Evolutionary conservation across 1,284 basidiomycete genomes (phyloP).

Genomic region (Papiliotrema terrestris): DNA sequence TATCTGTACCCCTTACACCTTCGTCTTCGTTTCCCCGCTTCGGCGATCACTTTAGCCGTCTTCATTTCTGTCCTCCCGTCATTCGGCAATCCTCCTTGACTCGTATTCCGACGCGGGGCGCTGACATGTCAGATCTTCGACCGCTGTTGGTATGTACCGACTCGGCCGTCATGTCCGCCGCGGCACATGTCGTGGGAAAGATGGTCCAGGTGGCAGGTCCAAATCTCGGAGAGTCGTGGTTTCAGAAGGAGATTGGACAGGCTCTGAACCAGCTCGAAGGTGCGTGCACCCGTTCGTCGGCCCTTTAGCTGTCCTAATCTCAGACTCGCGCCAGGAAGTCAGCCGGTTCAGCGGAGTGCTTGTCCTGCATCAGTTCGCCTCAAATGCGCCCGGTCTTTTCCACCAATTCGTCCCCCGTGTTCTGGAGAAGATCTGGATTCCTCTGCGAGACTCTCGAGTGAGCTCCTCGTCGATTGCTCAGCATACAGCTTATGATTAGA

Average conservation of each 20-base stretch:
- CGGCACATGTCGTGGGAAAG: conserved; percentile 41
- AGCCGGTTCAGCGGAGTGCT: conserved; percentile 54
- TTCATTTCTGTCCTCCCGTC: too few relatives aligned
- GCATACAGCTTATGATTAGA: conserved; percentile 23
- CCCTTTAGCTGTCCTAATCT: neutral
- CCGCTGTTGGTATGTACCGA: conserved; percentile 46
- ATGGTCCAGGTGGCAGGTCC: conserved; percentile 46
- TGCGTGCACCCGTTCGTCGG: conserved; percentile 12
- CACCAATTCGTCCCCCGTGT: conserved; percentile 79
- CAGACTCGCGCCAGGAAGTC: conserved; percentile 46
- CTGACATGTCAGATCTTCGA: conserved; percentile 31
- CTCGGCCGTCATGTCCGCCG: conserved; percentile 47
- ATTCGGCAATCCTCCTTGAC: too few relatives aligned
- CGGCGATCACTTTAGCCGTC: too few relatives aligned
- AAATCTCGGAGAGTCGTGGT: conserved; percentile 45
- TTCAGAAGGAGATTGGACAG: conserved; percentile 47
- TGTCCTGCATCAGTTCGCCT: conserved; percentile 84
- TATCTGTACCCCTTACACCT: too few relatives aligned
- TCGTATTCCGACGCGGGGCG: too few relatives aligned
- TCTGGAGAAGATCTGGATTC: conserved; percentile 85
- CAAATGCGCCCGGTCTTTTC: conserved; percentile 79
- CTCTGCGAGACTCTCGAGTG: conserved; percentile 76
- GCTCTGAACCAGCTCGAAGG: conserved; percentile 46
- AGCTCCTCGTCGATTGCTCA: conserved; percentile 24
- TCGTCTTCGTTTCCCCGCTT: too few relatives aligned